phyloP scores from a whole-genome alignment of 805 yeast species.

The Scheffersomyces coipomensis region DNA sequence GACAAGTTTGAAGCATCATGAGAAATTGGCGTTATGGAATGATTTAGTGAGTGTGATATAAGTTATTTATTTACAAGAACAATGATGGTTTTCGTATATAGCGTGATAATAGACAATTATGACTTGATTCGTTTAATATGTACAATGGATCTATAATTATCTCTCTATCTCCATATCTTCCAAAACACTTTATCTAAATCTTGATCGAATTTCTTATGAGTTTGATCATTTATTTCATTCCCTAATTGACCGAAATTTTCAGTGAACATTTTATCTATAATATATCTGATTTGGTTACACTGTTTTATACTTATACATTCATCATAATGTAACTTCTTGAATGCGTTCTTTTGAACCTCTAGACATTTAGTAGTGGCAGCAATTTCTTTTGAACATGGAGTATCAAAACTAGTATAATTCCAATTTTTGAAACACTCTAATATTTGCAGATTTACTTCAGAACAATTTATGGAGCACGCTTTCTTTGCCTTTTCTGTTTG shows the following conservation, averaged over 20 bases:
- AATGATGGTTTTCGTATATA: too few species aligned
- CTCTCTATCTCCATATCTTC: slow-evolving; percentile 28
- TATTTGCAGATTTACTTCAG: slow-evolving; percentile 37
- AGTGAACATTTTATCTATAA: slow-evolving; percentile 34
- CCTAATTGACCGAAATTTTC: slow-evolving; percentile 40
- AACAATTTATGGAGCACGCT: slow-evolving; percentile 35
- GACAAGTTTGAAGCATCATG: slow-evolving; percentile 42
- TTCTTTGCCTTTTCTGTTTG: slow-evolving; percentile 19
- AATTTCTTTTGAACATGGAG: slow-evolving; percentile 31
- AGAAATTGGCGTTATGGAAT: slow-evolving; percentile 51
- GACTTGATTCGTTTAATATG: too few species aligned
- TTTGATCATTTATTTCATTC: slow-evolving; percentile 22
- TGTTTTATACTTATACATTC: slow-evolving; percentile 34
- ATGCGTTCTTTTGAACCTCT: slow-evolving; percentile 34
- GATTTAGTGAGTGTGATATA: slow-evolving; percentile 20
- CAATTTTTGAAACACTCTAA: slow-evolving; percentile 34
- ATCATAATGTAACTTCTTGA: slow-evolving; percentile 30
- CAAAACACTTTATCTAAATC: slow-evolving; percentile 30
- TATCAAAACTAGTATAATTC: slow-evolving; percentile 21
- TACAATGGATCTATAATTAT: neutral
- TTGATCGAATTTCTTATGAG: slow-evolving; percentile 21
- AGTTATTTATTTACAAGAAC: too few species aligned
- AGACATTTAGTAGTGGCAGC: slow-evolving; percentile 25
- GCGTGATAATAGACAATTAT: too few species aligned
- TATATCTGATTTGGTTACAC: slow-evolving; percentile 33